phyloP scores from a whole-genome alignment of 2,329 filamentous ascomycete genomes.

The Immersiporthe knoxdaviesiana region DNA sequence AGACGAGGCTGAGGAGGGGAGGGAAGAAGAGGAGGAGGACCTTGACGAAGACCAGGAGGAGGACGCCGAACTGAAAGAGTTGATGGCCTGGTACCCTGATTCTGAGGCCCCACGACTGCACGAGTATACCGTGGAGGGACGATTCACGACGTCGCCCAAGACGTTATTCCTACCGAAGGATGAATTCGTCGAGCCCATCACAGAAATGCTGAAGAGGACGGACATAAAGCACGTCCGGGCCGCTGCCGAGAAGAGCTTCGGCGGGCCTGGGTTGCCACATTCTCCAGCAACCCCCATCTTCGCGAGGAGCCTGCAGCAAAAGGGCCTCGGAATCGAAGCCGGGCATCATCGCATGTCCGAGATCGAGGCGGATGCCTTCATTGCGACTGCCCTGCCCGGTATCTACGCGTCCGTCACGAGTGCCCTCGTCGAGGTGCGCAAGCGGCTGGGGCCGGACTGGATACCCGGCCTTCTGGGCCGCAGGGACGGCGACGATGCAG shows the following conservation, averaged over 20 bases:
- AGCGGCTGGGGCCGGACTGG: slow-evolving; percentile 73
- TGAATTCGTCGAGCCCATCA: slow-evolving; percentile 72
- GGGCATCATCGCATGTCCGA: slow-evolving; percentile 69
- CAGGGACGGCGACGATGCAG: slow-evolving; percentile 50
- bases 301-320: slow-evolving; percentile 62
- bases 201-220: slow-evolving; percentile 66
- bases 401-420: slow-evolving; percentile 71
- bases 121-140: slow-evolving; percentile 72
- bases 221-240: slow-evolving; percentile 75
- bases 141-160: slow-evolving; percentile 71
- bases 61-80: slow-evolving; percentile 39
- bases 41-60: slow-evolving; percentile 42
- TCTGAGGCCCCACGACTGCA: slow-evolving; percentile 62
- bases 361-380: slow-evolving; percentile 75
- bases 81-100: slow-evolving; percentile 32
- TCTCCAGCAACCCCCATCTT: slow-evolving; percentile 72
- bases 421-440: slow-evolving; percentile 72
- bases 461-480: slow-evolving; percentile 64
- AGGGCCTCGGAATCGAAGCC: slow-evolving; percentile 66
- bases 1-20: slow-evolving; percentile 41
- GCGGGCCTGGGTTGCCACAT: slow-evolving; percentile 74
- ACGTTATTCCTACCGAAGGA: slow-evolving; percentile 75
- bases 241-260: slow-evolving; percentile 74
- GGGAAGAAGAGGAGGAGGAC: slow-evolving; percentile 37
- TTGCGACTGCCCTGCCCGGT: slow-evolving; percentile 70